Conservation (phyloP, 2,329 filamentous ascomycete genomes). For the Phyllosticta ampelicida region DNA sequence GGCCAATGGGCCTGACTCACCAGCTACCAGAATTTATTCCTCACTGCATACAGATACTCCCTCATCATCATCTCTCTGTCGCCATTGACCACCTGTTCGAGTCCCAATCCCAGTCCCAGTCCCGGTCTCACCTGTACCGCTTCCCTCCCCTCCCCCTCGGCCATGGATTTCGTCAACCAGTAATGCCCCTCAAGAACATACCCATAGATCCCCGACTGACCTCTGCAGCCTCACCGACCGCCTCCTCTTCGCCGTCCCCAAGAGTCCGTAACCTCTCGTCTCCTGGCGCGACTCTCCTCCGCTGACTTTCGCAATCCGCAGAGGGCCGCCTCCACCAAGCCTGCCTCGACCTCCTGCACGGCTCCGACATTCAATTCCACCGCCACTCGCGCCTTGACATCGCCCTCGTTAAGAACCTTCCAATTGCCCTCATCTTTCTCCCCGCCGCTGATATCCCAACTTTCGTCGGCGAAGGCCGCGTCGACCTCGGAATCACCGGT, state of each 20-base stretch:
- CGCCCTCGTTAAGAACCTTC: constrained; percentile 92
- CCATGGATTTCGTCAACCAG: constrained; percentile 33
- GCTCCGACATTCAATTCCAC: constrained; percentile 92
- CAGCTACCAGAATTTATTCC: not conserved
- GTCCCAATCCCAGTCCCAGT: no score
- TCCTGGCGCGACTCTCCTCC: not conserved
- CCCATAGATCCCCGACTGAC: constrained; percentile 24
- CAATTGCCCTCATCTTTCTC: constrained; percentile 91
- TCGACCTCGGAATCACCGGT: constrained; percentile 91
- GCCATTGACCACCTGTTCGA: not conserved
- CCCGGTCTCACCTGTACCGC: not conserved
- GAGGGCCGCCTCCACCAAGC: constrained; percentile 89
- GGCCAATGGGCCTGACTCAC: not conserved
- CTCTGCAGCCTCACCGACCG: constrained; percentile 71
- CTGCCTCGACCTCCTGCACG: constrained; percentile 79
- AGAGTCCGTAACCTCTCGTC: constrained; percentile 55
- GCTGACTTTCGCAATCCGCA: constrained; percentile 27
- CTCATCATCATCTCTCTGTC: no score
- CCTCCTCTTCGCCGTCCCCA: constrained; percentile 92
- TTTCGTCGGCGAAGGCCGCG: constrained; percentile 88
- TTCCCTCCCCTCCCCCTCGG: not conserved
- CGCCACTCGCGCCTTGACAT: constrained; percentile 94
- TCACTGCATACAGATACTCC: not conserved
- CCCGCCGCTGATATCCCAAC: constrained; percentile 95
- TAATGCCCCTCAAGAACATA: constrained; percentile 16